Evolutionary conservation across 148 eudicot species (phyloP).

Genomic region (Diospyros kaki): DNA sequence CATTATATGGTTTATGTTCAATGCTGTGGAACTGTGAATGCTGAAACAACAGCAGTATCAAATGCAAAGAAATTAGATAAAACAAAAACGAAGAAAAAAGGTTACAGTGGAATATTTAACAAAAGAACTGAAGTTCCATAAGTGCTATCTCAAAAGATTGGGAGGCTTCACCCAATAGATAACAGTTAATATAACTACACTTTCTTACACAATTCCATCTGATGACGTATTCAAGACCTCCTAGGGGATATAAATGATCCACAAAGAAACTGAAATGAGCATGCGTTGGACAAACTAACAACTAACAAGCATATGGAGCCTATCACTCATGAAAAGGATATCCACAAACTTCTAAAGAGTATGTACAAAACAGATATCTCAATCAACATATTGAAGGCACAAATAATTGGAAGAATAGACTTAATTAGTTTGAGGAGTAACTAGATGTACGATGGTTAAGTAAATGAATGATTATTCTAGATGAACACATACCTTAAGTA

Average conservation of each 20-base stretch:
- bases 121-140: not conserved
- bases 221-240: not conserved
- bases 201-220: not conserved
- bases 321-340: not conserved
- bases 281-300: too few species aligned
- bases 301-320: not conserved
- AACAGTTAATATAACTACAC: not conserved
- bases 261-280: not conserved
- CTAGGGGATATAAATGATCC: not conserved
- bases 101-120: not conserved
- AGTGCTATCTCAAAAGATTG: not conserved
- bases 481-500: too few species aligned
- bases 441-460: too few species aligned
- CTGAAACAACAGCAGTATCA: not conserved
- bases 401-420: not conserved
- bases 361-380: not conserved
- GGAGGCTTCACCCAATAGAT: not conserved
- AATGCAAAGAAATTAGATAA: not conserved
- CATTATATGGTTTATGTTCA: constrained; percentile 7
- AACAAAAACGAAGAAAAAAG: not conserved
- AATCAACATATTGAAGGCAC: not conserved
- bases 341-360: not conserved
- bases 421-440: too few species aligned
- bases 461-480: too few species aligned
- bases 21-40: not conserved